Evolutionary conservation across 805 yeast genomes (phyloP), one percentile per base, ranked within the genome.

Genomic region (Myxozyma monticola): DNA sequence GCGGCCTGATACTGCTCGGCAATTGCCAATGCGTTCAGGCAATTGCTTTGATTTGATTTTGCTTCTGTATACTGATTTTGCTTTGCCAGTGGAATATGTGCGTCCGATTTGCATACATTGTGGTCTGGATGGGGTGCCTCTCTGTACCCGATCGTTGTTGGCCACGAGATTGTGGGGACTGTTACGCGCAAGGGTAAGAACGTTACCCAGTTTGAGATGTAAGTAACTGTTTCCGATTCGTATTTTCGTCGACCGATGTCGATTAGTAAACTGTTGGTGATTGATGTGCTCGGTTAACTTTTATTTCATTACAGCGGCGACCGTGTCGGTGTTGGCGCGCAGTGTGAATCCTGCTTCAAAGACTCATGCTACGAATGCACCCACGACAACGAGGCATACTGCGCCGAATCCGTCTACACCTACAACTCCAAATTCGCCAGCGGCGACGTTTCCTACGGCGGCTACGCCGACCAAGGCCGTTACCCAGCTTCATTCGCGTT

Each of bases 241-340:
- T 18, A 2, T 15, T 25, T 24, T 18, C 7, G 15, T 3, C 29
- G 7, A 3, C 7, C 49, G 18, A 24, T 15, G n/a, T 24, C 28
- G 17, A 21, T 15, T 22, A 50, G 49, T 17, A n/a, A n/a, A n/a
- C n/a, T n/a, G n/a, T n/a, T n/a, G n/a, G n/a, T n/a, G n/a, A n/a
- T n/a, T n/a, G n/a, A n/a, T n/a, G n/a, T n/a, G n/a, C n/a, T n/a
- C n/a, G n/a, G n/a, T n/a, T n/a, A n/a, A n/a, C n/a, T n/a, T n/a
- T n/a, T n/a, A n/a, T n/a, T n/a, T n/a, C n/a, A n/a, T n/a, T n/a
- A n/a, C n/a, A n/a, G n/a, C n/a, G 95, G 95, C 48, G 83, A 87
- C 58, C 74, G 88, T 57, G 93, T 85, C 25, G 95, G 91, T 49
- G 77, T 85, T 42, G 95, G 95, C 60, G 91, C 93, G 22, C 82